Base-by-base conservation (phyloP, 164 flowering plant genomes). In the Vitis cinerea region DNA sequence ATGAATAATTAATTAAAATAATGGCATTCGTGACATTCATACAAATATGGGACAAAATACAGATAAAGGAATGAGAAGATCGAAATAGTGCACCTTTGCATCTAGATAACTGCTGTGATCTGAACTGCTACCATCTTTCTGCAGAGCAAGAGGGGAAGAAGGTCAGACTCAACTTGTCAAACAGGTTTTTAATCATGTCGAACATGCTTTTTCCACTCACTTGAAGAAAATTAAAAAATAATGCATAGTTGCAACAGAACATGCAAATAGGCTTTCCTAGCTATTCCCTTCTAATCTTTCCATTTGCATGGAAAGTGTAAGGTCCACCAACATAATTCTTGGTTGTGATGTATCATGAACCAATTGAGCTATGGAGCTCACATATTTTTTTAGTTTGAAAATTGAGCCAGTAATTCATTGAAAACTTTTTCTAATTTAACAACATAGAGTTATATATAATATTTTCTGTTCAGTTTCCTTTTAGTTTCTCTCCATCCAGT, bases 121-220 rank as follows among this genome's bases (percentile, higher is more conserved):
- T 57, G 72, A 59, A 78, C 88, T 94, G 59, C 75, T 76, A 30
- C 99, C 99, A 79, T 90, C 93, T 83, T 79, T 93, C 99, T 91
- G 90, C 81, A 84, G 62, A 72, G 8, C 49, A 66, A 11, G 68
- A 64, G 37, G 57, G 31, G 19, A 62, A 59, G 58, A 61, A 77
- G 14, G 71, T 66, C 7, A 78, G 49, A 65, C 19, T 61, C 55
- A 51, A 69, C 37, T 58, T 2, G 64, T 37, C 13, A 59, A 10
- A 52, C 16, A 8, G 23, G 27, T 15, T 13, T 15, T 14, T 55
- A 55, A 13, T 15, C 23, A 9, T 14, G 60, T 37, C 8, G 7
- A 37, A 37, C 23, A 17, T n/a, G 55, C 50, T 15, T 19, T 17
- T 7, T 52, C 23, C 31, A 49, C 8, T n/a, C 51, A 30, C 50